Conservation (phyloP, 177 flowering plant species). For the Vitis hybrid region DNA sequence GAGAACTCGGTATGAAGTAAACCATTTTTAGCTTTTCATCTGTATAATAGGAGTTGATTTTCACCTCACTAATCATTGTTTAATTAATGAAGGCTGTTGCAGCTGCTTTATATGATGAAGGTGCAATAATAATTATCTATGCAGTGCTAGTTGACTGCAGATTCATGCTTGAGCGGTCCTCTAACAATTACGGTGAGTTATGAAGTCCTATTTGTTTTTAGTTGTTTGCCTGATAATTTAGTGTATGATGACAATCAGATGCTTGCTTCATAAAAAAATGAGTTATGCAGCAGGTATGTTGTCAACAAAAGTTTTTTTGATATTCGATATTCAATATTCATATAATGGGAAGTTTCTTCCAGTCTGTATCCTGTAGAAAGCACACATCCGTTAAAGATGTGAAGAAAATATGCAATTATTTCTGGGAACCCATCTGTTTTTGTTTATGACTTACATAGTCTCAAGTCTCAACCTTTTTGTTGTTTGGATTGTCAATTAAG, state of each 20-base stretch:
- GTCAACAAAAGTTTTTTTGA: no score
- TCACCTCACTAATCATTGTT: slow-evolving; percentile 17
- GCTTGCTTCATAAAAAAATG: neutral
- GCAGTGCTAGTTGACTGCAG: slow-evolving; percentile 75
- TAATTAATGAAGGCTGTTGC: slow-evolving; percentile 69
- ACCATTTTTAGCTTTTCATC: neutral
- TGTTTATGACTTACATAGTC: no score
- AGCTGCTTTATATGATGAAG: slow-evolving; percentile 86
- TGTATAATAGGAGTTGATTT: neutral
- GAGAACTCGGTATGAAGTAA: slow-evolving; percentile 71
- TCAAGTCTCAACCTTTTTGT: no score
- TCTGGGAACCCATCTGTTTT: no score
- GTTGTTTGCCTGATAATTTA: neutral
- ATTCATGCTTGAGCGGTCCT: slow-evolving; percentile 90
- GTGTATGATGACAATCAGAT: neutral
- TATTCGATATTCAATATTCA: no score
- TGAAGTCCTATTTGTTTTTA: neutral
- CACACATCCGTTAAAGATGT: no score
- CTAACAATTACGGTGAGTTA: slow-evolving; percentile 83
- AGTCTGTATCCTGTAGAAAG: no score
- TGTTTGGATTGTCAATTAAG: no score
- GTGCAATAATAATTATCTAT: slow-evolving; percentile 75
- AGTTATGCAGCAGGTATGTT: neutral
- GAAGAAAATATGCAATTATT: no score
- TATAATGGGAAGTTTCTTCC: no score